Base-by-base conservation (phyloP, 805 yeast species). In the Barnettozyma pratensis region DNA sequence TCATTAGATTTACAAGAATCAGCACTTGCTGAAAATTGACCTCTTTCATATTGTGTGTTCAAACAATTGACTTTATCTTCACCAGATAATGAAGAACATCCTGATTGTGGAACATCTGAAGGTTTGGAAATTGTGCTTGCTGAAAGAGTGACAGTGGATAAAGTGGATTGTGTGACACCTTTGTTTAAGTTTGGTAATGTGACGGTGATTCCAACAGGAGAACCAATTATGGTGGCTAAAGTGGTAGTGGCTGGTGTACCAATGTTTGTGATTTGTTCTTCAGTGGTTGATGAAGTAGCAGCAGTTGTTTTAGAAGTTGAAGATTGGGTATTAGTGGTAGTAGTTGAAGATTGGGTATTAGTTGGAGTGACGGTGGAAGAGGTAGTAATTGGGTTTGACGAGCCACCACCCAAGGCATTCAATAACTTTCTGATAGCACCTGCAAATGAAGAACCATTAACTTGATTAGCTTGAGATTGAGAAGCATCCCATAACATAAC, bases 401-500 rank as follows among this genome's bases (percentile, higher is more conserved):
- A 28, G 3, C 59, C 30, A 56, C 40, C 47, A 38, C 42, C 9
- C 37, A 58, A 44, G 36, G 56, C 58, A 11, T 61, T 63, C 54
- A 80, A 62, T 39, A 75, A 60, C 29, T 62, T 50, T 62, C 77
- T 77, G 64, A 80, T 61, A 37, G 67, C 70, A 32, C 60, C 63
- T 11, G 74, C 75, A 52, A 74, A 77, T 11, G 73, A 53, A 28
- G 54, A 59, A 36, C 77, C 83, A 50, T 71, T 70, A 36, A 72
- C 70, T 42, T 63, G 58, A 46, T 74, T 70, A 54, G 78, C 74
- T 50, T 72, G 65, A 36, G 80, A 89, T 61, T 85, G 87, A 46
- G 92, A 83, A 39, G 96, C 96, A 66, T 89, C 96, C 97, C 98
- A 91, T 49, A 90, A 67, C 74, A 85, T 79, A 59, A 92, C 77